Conservation (phyloP, 306 rosid genomes). For the Gynostemma pentaphyllum region DNA sequence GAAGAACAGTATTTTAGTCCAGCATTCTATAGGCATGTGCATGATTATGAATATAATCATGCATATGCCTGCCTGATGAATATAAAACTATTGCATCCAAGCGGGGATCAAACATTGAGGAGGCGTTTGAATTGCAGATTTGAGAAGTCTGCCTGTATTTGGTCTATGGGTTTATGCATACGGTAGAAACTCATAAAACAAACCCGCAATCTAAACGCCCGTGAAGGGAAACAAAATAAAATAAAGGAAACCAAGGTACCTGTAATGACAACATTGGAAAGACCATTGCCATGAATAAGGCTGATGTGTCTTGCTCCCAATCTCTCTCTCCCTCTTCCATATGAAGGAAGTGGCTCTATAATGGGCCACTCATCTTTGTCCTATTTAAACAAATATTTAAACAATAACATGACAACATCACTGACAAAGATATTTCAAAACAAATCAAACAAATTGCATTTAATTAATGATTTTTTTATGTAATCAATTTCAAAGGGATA, state of each 20-base stretch:
- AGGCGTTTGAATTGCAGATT: too few species aligned
- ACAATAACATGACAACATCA: neutral
- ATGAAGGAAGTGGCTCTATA: constrained; percentile 78
- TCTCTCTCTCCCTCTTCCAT: constrained; percentile 97
- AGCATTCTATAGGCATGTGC: too few species aligned
- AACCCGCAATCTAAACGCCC: too few species aligned
- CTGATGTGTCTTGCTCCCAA: constrained; percentile 90
- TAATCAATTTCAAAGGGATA: neutral
- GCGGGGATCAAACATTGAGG: too few species aligned
- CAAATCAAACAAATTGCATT: neutral
- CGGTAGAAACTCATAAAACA: too few species aligned
- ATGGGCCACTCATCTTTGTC: constrained; percentile 80
- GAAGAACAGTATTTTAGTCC: too few species aligned
- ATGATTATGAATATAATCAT: too few species aligned
- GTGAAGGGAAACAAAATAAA: too few species aligned
- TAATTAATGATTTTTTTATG: neutral
- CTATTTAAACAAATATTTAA: constrained; percentile 20
- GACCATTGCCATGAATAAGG: constrained; percentile 84
- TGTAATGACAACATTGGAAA: constrained; percentile 78
- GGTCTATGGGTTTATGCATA: too few species aligned
- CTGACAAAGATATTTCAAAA: neutral
- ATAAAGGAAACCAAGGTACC: constrained; percentile 26
- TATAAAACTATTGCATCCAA: neutral
- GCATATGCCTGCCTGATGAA: neutral
- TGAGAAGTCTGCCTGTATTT: too few species aligned